Base-by-base conservation (phyloP, 768 basidiomycete genomes). In the Dictyophora rubrovolvata region DNA sequence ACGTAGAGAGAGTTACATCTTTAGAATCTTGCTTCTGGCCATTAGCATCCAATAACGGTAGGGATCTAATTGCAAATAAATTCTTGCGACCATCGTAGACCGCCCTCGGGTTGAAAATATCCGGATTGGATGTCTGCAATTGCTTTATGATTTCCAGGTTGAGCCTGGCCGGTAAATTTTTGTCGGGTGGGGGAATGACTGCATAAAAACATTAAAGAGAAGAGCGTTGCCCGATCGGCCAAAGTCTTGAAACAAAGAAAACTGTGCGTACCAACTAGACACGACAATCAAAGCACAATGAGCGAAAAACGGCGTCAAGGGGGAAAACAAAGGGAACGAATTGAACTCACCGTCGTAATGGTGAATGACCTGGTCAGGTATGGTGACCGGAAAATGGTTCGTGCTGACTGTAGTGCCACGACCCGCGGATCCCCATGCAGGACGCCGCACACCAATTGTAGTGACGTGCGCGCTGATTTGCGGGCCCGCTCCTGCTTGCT, bases 41-140 rank as follows among this genome's bases (percentile, higher is more conserved):
- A 18, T 75, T 72, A 0, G 64, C 69, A 1, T 74, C 75, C 28
- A 79, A 80, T 42, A 92, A 82, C 0, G 83, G 80, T 9, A 90
- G 74, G 59, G 79, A 75, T 42, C 79, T 74, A 14, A 81, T 71
- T 21, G 84, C 75, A 64, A 87, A 92, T 51, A 84, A 68, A 62
- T 90, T 91, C 69, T 89, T 91, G 47, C 86, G 77, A 0, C 89
- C 89, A 60, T 91, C 89, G 61, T 89, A 91, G 1, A 81, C 88
- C 17, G 77, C 84, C 14, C 77, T 80, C 10, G 86, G 87, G 2
- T 80, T 87, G 66, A 92, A 92, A 20, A 87, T 73, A n/a, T 78
- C 70, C 0, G 81, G 82, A 1, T 82, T 80, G 0, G 72, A 67
- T 4, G 72, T 73, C 67, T 92, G 90, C 14, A 92, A 68, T 16